Base-by-base conservation (phyloP, 495 filamentous ascomycete genomes). In the Cryomyces antarcticus region DNA sequence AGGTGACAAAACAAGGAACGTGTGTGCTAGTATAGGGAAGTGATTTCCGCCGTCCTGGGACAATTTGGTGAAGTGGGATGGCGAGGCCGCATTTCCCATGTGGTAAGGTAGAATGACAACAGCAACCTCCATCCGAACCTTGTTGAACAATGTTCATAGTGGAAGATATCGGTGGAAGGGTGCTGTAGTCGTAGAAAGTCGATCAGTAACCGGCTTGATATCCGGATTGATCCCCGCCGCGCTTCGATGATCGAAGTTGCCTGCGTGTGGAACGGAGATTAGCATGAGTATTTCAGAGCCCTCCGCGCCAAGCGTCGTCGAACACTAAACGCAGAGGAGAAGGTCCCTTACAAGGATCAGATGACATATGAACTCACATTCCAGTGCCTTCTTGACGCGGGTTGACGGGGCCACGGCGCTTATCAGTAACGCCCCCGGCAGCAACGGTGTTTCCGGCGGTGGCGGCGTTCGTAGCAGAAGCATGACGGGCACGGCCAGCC, bases 311-410 rank as follows among this genome's bases (percentile, higher is more conserved):
- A 84, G 79, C 75, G 78, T 77, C 77, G 73, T 73, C 65, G 69
- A 71, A 68, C 76, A 84, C 73, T 70, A 80, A 78, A 85, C 77
- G 79, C 75, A 79, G 78, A 79, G 74, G 75, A 78, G 73, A 69
- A 69, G 67, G 78, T 79, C 84, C 77, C 83, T 88, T 89, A 87
- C 82, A 78, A 84, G 81, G 80, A 82, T 84, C 80, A 71, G 69
- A 68, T 73, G 49, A 58, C 65, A 65, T 73, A 72, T 70, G 72
- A 72, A 93, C 89, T 93, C 83, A 97, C 89, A 97, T 96, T 80
- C 89, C 86, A 82, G 60, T 86, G 77, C 64, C 82, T 73, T 65
- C 76, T 71, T 52, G 78, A 76, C 59, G 55, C 42, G 56, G 37
- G 45, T 59, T 55, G 53, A 62, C 53, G 28, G 51, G 54, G 37